Conservation (phyloP, 345 rosid species). For the Citrus cavaleriei region DNA sequence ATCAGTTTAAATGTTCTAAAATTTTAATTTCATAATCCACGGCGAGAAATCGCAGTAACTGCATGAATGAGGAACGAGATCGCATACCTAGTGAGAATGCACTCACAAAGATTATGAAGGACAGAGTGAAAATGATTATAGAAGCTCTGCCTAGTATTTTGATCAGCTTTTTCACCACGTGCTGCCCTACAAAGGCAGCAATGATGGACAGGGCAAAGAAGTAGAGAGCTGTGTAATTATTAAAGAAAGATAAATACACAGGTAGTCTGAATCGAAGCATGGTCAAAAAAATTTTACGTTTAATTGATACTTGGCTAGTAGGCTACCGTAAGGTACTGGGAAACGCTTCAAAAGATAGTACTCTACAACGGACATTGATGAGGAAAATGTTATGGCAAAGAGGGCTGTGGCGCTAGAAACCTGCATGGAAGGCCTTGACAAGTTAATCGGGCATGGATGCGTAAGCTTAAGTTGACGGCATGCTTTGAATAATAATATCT, state of each 20-base stretch:
- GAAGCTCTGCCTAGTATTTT: constrained; percentile 33
- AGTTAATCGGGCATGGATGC: neutral
- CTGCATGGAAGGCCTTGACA: constrained; percentile 11
- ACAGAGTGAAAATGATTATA: constrained; percentile 34
- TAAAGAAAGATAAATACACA: neutral
- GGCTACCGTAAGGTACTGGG: constrained; percentile 5
- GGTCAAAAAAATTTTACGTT: neutral
- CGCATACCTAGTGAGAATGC: constrained; percentile 32
- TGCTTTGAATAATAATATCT: neutral
- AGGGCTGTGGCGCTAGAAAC: constrained; percentile 46
- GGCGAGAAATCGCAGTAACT: neutral
- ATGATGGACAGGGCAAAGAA: neutral
- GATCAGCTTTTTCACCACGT: constrained; percentile 27
- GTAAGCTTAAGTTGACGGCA: neutral
- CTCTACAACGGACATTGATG: constrained; percentile 35
- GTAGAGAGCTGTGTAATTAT: neutral
- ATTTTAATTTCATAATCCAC: neutral
- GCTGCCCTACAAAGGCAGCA: constrained; percentile 21
- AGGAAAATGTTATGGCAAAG: constrained; percentile 28
- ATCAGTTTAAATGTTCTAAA: neutral
- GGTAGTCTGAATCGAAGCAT: too few species aligned
- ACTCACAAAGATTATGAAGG: constrained; percentile 32
- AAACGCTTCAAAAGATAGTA: constrained; percentile 15
- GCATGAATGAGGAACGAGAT: neutral
- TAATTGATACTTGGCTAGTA: neutral